Evolutionary conservation across 768 basidiomycete species (phyloP), one percentile per base, ranked within the genome.

Genomic region (Pilatotrama ljubarskyi): DNA sequence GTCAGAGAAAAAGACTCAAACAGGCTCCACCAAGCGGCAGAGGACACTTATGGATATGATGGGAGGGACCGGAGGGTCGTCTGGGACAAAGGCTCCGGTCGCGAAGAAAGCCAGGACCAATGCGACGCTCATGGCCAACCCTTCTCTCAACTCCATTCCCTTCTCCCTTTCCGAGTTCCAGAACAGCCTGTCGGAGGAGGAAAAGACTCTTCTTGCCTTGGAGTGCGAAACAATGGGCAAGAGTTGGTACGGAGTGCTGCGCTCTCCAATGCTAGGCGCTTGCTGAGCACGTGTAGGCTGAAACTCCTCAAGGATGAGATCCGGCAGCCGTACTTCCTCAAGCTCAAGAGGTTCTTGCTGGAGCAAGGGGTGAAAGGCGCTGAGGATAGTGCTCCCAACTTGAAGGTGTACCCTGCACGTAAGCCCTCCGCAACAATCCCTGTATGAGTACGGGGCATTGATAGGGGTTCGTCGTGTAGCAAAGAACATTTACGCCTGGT

Each of bases 401-500:
- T 82, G 58, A 87, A 83, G 68, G 81, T 97, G 36, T 96, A 89
- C 70, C 95, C 95, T 15, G 75, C 85, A 43, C 84, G 94, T 93
- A 71, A 71, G 88, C 52, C 15, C 22, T n/a, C 22, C 20, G 18
- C 13, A 43, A 44, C 51, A 13, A 25, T 36, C 9, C n/a, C 9
- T 18, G 13, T 42, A 3, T 15, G 47, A 25, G 22, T 14, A 1
- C 0, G 29, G 3, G 14, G 2, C 1, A 25, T 20, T 24, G 35
- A 10, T 29, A 11, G 8, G 1, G 22, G 8, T 20, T 13, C 14
- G 3, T 9, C 42, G 56, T 38, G 51, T 52, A 88, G 95, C 93
- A 14, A 78, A 80, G 63, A 84, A 96, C 68, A 90, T 97, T 55
- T 97, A 97, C 71, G 81, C 92, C 13, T 98, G 95, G 95, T 91